Evolutionary conservation across 192 early-diverging fungal genomes (phyloP), one percentile per base, ranked within the genome.

Genomic region (Geosiphon pyriformis): DNA sequence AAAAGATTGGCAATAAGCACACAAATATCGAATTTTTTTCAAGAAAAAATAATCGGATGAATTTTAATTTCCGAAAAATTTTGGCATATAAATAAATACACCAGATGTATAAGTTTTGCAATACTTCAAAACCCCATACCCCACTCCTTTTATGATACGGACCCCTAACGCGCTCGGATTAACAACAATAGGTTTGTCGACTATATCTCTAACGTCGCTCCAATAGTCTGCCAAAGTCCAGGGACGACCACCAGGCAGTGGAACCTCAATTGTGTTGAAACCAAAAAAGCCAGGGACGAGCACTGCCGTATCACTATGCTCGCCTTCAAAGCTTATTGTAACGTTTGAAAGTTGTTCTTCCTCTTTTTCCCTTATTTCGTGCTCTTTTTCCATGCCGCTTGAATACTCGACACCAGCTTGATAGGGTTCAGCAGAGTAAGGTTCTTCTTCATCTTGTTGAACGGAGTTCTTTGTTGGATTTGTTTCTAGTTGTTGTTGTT

Each of bases 101-200:
- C n/a, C n/a, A n/a, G n/a, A n/a, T n/a, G n/a, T n/a, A n/a, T n/a
- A n/a, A n/a, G n/a, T n/a, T n/a, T n/a, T n/a, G n/a, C n/a, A n/a
- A n/a, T n/a, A n/a, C n/a, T n/a, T n/a, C n/a, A n/a, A n/a, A n/a
- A n/a, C n/a, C n/a, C n/a, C n/a, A n/a, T n/a, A n/a, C n/a, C n/a
- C n/a, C n/a, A n/a, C n/a, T n/a, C n/a, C n/a, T n/a, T n/a, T n/a
- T n/a, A n/a, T n/a, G n/a, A 55, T 8, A 56, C 65, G 55, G 55
- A 67, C 65, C 7, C 65, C 35, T 4, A 67, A 42, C 31, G 65
- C n/a, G 30, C 37, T 67, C n/a, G 54, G 34, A 29, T 26, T 67
- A 27, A 37, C 25, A 20, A 67, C 34, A 48, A 56, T 54, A 2
- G 52, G 55, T 22, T 67, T 54, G 7, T 67, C 65, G 3, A 67